Base-by-base conservation (phyloP, 2,329 filamentous ascomycete species). In the Cyanodermella asteris region DNA sequence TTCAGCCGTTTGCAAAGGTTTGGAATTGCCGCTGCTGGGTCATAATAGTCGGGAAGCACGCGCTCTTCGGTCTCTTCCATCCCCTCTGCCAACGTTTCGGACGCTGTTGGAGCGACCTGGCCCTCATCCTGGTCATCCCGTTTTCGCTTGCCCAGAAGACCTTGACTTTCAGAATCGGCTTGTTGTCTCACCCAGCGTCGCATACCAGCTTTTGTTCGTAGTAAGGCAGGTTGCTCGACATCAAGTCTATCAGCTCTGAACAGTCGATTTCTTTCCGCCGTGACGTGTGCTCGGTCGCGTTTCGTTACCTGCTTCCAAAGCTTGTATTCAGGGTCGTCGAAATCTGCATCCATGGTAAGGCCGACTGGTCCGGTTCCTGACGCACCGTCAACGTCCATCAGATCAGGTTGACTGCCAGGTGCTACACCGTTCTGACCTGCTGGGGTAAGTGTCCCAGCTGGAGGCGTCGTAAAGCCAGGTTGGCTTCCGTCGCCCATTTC, bases 221-320 rank as follows among this genome's bases (percentile, higher is more conserved):
- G 53, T 25, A 94, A 55, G 9, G 87, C 87, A 11, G 81, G 80
- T 33, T 90, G 80, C 16, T 97, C 87, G 1, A 64, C 48, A 41
- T 93, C 91, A 24, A 97, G 57, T 39, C 71, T 77, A 38, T 81
- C 72, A 25, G 73, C 75, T 32, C 73, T 74, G 51, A 97, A 91
- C 9, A 97, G 63, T 19, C 75, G 66, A 46, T 81, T 72, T 16
- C 87, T 67, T 43, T 91, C 78, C 34, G 82, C 80, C 30, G 87
- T 75, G 26, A 84, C 68, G 13, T 74, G 55, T 4, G 87, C 87
- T 33, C 87, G 72, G 40, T 91, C 82, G 44, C 87, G 93, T 51
- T 94, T 94, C 2, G 87, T 97, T 20, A 91, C 80, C 48, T 94
- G 84, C 53, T 94, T 97, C 87, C 90, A 97, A 18, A 87, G 76